Evolutionary conservation across 2,329 filamentous ascomycete species (phyloP).

Genomic region (Arthrinium phaeospermum): DNA sequence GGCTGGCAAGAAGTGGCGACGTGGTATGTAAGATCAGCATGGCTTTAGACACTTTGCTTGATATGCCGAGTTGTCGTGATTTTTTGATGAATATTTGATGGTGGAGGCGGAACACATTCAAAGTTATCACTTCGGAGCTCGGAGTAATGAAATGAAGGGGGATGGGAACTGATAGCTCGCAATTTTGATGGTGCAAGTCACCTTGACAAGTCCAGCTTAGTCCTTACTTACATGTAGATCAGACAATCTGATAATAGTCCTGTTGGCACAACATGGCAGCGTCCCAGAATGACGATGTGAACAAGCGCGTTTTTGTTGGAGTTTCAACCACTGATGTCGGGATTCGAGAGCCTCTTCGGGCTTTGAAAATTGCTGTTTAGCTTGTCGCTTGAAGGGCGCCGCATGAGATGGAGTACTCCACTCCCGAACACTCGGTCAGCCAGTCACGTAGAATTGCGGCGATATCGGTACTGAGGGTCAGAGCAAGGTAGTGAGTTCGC

Average conservation of each 20-base stretch:
- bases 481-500: background rate
- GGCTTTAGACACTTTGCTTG: conserved; percentile 8
- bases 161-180: background rate
- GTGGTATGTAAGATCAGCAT: background rate
- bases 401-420: background rate
- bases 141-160: conserved; percentile 13
- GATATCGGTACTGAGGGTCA: background rate
- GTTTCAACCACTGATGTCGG: background rate
- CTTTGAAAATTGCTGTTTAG: background rate
- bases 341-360: background rate
- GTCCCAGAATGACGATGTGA: background rate
- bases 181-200: conserved; percentile 15
- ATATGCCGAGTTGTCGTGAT: conserved; percentile 25
- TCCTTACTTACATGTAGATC: background rate
- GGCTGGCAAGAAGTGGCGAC: background rate
- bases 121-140: conserved; percentile 6
- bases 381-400: background rate
- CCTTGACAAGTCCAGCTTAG: background rate
- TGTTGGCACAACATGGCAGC: background rate
- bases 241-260: background rate
- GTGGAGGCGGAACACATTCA: background rate
- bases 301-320: background rate
- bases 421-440: background rate
- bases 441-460: background rate
- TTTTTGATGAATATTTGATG: conserved; percentile 19